Percentiles rank a stretch among this genome's conserved stretches.
Conservation (phyloP, 495 filamentous ascomycete species). For the Penicillium flavigenum region DNA sequence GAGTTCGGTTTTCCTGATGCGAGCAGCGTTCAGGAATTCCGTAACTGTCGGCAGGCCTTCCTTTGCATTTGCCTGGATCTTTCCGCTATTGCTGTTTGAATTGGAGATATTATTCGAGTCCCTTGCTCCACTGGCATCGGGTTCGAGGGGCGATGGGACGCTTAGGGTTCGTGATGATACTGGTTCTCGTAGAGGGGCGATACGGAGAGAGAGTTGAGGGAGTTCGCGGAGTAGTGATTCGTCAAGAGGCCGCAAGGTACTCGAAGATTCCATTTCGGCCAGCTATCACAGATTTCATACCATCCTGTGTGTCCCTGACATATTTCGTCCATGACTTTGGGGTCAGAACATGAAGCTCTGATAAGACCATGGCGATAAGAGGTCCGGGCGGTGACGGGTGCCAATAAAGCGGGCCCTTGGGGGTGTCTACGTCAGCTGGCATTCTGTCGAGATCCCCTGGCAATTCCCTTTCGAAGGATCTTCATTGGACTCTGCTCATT, state of each 20-base stretch:
- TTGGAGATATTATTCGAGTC: constrained; percentile 39
- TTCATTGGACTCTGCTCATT: not conserved
- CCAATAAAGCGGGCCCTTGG: constrained; percentile 4
- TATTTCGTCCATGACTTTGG: constrained; percentile 1
- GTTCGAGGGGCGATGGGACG: constrained; percentile 47
- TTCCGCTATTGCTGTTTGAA: constrained; percentile 30
- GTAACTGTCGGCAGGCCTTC: constrained; percentile 33
- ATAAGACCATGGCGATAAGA: constrained; percentile 21
- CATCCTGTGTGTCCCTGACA: constrained; percentile 2
- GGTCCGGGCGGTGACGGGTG: constrained; percentile 8
- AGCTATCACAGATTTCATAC: constrained; percentile 5
- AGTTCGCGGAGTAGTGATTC: constrained; percentile 47
- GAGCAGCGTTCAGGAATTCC: constrained; percentile 36
- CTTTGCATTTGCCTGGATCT: constrained; percentile 29
- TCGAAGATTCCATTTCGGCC: constrained; percentile 35
- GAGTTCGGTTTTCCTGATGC: constrained; percentile 38
- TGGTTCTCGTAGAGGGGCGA: constrained; percentile 51
- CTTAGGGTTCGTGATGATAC: constrained; percentile 45
- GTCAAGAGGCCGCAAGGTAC: constrained; percentile 37
- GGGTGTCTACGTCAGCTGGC: constrained; percentile 18
- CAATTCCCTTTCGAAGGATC: not conserved
- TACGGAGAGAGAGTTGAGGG: constrained; percentile 46
- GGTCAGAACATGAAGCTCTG: constrained; percentile 13
- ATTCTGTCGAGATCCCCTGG: constrained; percentile 10
- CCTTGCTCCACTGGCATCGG: constrained; percentile 41